Conservation (phyloP, 164 flowering plant genomes). For the Pachysandra terminalis region DNA sequence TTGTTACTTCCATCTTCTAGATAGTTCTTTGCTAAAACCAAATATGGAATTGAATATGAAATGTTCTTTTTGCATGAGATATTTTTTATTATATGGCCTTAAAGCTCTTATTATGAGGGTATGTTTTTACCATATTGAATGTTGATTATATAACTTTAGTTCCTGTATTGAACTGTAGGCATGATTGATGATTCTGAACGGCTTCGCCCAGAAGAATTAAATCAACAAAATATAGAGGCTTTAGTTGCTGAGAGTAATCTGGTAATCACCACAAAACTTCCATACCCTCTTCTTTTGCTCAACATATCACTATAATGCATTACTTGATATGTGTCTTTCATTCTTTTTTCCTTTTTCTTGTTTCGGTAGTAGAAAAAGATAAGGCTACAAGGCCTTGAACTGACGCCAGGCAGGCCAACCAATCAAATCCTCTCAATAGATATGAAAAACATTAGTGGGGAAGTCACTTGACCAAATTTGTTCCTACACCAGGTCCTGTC, state of each 20-base stretch:
- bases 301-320: background rate
- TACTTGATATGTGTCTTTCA: background rate
- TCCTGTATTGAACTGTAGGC: constrained; percentile 34
- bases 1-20: no score
- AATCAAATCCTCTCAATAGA: no score
- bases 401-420: no score
- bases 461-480: background rate
- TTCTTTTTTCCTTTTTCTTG: background rate
- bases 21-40: background rate
- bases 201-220: constrained; percentile 94
- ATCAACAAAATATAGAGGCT: constrained; percentile 98
- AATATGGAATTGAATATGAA: no score
- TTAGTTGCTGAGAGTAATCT: constrained; percentile 93
- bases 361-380: no score
- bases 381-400: no score
- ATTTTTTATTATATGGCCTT: background rate
- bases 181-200: constrained; percentile 74
- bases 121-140: background rate
- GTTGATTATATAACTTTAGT: background rate
- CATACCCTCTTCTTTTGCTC: background rate
- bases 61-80: background rate
- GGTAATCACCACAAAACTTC: constrained; percentile 39
- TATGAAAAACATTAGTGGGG: background rate
- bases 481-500: no score
- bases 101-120: background rate